phyloP scores from a whole-genome alignment of 768 basidiomycete species.

The Kwoniella sp. region DNA sequence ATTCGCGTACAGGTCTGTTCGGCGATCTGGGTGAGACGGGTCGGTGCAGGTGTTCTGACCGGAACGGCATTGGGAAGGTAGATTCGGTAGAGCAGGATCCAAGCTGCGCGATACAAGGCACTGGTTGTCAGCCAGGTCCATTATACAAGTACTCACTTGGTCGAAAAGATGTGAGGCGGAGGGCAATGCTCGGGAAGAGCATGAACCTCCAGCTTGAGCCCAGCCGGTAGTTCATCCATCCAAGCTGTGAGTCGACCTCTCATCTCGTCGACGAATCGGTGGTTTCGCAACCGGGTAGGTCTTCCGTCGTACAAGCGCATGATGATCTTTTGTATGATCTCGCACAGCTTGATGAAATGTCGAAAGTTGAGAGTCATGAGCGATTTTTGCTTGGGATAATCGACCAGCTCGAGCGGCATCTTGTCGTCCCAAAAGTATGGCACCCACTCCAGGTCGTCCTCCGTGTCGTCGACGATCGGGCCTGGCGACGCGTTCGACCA shows the following conservation, averaged over 20 bases:
- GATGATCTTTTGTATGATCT: constrained; percentile 27
- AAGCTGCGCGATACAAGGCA: constrained; percentile 23
- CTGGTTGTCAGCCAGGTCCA: constrained; percentile 6
- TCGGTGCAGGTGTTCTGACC: background rate
- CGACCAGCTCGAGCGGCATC: constrained; percentile 8
- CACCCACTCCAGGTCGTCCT: constrained; percentile 21
- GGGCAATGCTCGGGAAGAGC: constrained; percentile 19
- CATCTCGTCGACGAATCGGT: constrained; percentile 12
- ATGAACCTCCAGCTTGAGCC: constrained; percentile 14
- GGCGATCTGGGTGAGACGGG: constrained; percentile 2
- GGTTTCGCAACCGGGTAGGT: constrained; percentile 2
- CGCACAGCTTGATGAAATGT: constrained; percentile 27
- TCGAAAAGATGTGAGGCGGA: constrained; percentile 27
- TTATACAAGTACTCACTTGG: constrained; percentile 13
- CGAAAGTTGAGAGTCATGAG: constrained; percentile 15
- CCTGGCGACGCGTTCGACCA: constrained; percentile 23
- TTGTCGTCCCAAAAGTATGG: constrained; percentile 17
- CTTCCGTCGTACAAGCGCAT: constrained; percentile 24
- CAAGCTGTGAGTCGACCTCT: constrained; percentile 4
- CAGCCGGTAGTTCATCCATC: constrained; percentile 14
- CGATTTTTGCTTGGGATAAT: constrained; percentile 19
- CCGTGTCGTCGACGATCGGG: constrained; percentile 28
- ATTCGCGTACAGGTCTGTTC: constrained; percentile 10
- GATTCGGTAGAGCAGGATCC: constrained; percentile 25
- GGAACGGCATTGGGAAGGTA: constrained; percentile 21